Percentiles rank a stretch among this genome's conserved stretches.
phyloP scores from a whole-genome alignment of 495 filamentous ascomycete genomes.

The Aspergillus olivimuriae region DNA sequence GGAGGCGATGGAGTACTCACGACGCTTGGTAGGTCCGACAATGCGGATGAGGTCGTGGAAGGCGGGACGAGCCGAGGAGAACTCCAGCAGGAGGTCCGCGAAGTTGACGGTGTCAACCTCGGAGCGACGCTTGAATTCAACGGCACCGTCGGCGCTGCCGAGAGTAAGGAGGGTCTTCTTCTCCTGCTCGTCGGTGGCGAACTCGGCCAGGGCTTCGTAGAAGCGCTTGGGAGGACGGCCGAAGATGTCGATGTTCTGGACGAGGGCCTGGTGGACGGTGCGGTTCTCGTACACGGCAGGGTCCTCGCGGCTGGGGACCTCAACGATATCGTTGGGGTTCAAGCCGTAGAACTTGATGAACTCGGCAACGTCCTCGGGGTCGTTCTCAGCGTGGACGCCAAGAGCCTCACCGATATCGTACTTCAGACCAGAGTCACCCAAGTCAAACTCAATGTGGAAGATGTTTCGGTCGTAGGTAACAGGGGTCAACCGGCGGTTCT shows the following conservation, averaged over 20 bases:
- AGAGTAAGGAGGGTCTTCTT: constrained; percentile 72
- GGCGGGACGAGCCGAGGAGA: constrained; percentile 77
- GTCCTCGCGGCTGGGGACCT: constrained; percentile 85
- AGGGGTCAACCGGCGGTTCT: constrained; percentile 89
- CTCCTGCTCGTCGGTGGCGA: constrained; percentile 75
- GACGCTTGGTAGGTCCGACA: constrained; percentile 84
- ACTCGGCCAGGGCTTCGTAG: constrained; percentile 87
- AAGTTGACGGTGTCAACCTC: constrained; percentile 93
- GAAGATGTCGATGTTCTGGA: constrained; percentile 95
- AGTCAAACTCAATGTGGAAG: constrained; percentile 99
- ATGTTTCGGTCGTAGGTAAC: constrained; percentile 92
- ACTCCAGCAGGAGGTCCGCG: constrained; percentile 83
- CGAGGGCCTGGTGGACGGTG: constrained; percentile 85
- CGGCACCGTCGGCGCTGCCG: constrained; percentile 75
- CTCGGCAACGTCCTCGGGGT: constrained; percentile 65
- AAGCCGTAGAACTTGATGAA: constrained; percentile 90
- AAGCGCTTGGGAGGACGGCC: constrained; percentile 95
- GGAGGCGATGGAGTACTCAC: constrained; percentile 97
- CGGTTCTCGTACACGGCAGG: constrained; percentile 71
- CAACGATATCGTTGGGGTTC: constrained; percentile 73
- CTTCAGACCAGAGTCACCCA: constrained; percentile 79
- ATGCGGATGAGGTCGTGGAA: constrained; percentile 91
- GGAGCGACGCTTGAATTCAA: constrained; percentile 87
- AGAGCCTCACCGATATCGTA: constrained; percentile 99
- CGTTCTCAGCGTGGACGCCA: constrained; percentile 92